phyloP scores from a whole-genome alignment of 1,284 basidiomycete species.

The Ceratobasidium sp. region DNA sequence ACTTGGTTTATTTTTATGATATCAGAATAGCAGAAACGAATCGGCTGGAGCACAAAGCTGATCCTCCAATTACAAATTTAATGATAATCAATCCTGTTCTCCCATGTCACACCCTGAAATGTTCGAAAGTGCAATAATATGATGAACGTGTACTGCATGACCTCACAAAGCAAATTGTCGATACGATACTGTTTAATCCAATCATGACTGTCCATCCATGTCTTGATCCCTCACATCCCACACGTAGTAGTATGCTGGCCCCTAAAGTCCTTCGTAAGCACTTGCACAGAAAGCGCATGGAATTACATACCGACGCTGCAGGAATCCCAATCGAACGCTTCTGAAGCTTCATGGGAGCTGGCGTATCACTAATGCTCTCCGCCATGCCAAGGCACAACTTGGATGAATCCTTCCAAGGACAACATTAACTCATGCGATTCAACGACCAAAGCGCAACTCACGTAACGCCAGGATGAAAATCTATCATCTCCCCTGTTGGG shows the following conservation, averaged over 20 bases:
- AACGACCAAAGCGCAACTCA: background rate
- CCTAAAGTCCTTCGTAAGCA: background rate
- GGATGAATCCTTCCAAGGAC: background rate
- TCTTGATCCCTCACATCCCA: background rate
- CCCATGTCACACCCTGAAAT: too few relatives aligned
- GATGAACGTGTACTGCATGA: background rate
- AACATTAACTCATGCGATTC: background rate
- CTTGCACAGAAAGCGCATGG: background rate
- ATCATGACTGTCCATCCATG: background rate
- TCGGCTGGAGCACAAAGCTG: background rate
- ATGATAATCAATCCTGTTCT: background rate
- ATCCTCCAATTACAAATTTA: slow-evolving; percentile 4
- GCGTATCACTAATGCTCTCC: background rate
- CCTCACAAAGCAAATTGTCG: background rate
- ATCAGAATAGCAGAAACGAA: background rate
- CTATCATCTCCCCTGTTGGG: background rate
- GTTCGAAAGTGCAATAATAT: background rate
- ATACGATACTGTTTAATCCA: background rate
- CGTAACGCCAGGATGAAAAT: background rate
- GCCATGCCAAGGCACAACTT: slow-evolving; percentile 8
- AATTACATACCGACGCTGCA: background rate
- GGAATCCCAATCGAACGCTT: background rate
- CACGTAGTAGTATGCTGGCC: slow-evolving; percentile 4
- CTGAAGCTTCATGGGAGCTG: background rate
- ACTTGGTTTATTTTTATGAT: background rate